These are phyloP conservation scores for Nakazawaea sp. DNA, from an alignment of 805 yeast genomes.

Conservation along the genomic window DNA sequence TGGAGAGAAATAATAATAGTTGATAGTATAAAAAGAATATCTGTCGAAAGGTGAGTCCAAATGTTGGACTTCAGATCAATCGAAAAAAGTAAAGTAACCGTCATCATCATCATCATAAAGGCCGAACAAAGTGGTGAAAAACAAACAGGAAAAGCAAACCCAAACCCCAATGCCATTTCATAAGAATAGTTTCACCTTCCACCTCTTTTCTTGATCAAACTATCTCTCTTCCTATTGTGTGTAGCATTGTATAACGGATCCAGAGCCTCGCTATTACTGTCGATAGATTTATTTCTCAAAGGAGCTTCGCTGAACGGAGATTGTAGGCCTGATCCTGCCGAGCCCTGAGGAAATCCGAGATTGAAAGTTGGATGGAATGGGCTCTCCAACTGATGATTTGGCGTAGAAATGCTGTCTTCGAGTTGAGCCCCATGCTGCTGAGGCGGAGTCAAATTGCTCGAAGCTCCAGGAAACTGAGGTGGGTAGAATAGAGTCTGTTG, in stretches of 20 bases:
- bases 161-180: background rate
- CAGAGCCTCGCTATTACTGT: background rate
- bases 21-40: too few relatives aligned
- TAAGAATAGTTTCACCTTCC: conserved; percentile 6
- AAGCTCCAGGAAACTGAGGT: conserved; percentile 5
- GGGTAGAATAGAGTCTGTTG: conserved; percentile 6
- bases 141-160: too few relatives aligned
- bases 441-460: conserved; percentile 9
- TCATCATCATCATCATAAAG: too few relatives aligned
- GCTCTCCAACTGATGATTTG: conserved; percentile 4
- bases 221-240: conserved; percentile 45
- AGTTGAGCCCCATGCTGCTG: conserved; percentile 8
- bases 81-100: too few relatives aligned
- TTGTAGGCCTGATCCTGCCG: conserved; percentile 1
- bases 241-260: conserved; percentile 35
- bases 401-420: background rate
- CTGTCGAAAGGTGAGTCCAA: too few relatives aligned
- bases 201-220: conserved; percentile 39
- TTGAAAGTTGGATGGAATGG: conserved; percentile 10
- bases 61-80: too few relatives aligned
- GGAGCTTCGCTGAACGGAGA: conserved; percentile 8
- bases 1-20: too few relatives aligned
- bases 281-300: background rate
- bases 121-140: too few relatives aligned
- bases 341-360: background rate